Evolutionary conservation across 352 stramenopile species (phyloP).

Genomic region (Plasmopara halstedii): DNA sequence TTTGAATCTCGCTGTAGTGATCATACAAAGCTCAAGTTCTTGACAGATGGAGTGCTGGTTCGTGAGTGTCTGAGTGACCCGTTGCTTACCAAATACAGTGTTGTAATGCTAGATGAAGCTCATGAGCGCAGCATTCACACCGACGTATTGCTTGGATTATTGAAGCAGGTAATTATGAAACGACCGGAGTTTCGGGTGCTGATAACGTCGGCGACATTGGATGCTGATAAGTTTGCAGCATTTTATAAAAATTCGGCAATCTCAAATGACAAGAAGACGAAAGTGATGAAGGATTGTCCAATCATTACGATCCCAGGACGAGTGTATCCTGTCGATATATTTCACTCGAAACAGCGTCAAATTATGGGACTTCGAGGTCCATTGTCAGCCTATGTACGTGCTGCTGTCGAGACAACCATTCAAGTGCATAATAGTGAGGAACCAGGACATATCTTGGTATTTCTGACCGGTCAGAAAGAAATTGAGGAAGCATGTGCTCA

Average conservation of each 20-base stretch:
- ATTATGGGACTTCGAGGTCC: constrained; percentile 66
- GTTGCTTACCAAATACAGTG: constrained; percentile 69
- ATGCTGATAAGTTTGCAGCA: constrained; percentile 73
- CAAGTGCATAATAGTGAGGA: constrained; percentile 64
- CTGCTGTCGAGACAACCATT: constrained; percentile 69
- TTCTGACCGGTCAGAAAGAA: constrained; percentile 92
- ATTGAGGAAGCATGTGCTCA: constrained; percentile 87
- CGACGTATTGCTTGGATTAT: constrained; percentile 95
- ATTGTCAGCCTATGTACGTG: constrained; percentile 51
- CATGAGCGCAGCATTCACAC: constrained; percentile 98
- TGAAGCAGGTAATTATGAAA: constrained; percentile 64
- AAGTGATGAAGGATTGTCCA: constrained; percentile 38
- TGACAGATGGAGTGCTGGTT: constrained; percentile 77
- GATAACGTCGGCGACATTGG: constrained; percentile 90
- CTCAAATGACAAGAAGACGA: constrained; percentile 5
- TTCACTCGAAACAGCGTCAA: constrained; percentile 84
- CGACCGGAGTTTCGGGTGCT: constrained; percentile 88
- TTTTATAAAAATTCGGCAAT: constrained; percentile 62
- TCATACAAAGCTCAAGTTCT: constrained; percentile 74
- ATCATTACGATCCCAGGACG: constrained; percentile 88
- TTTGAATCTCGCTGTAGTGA: constrained; percentile 91
- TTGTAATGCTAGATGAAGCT: constrained; percentile 95
- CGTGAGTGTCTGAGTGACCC: constrained; percentile 76
- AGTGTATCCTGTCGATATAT: constrained; percentile 90
- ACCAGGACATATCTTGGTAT: constrained; percentile 90